phyloP scores from a whole-genome alignment of 2,329 filamentous ascomycete genomes.

The Laburnicola sp. region DNA sequence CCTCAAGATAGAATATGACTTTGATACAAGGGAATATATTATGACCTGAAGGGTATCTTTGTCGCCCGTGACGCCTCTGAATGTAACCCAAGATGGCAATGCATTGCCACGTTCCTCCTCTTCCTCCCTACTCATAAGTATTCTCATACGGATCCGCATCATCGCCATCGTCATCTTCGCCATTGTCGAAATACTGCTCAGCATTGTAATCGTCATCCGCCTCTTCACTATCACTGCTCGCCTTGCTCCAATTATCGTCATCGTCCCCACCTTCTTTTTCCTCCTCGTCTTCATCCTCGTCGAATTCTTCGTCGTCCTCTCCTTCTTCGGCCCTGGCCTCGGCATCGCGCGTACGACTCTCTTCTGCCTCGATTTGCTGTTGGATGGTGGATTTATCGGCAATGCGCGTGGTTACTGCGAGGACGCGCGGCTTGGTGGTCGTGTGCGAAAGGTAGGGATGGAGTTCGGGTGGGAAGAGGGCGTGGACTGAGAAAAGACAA shows the following conservation, averaged over 20 bases:
- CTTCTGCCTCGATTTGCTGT: constrained; percentile 50
- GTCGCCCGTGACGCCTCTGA: not conserved
- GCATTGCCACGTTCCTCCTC: not conserved
- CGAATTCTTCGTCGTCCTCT: constrained; percentile 47
- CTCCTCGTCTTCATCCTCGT: constrained; percentile 54
- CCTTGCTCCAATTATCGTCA: constrained; percentile 56
- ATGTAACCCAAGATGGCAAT: not conserved
- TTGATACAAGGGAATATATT: not conserved
- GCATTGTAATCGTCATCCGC: constrained; percentile 67
- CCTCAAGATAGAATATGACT: too few relatives aligned
- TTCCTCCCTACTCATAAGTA: constrained; percentile 33
- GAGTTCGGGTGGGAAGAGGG: constrained; percentile 63
- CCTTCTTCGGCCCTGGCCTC: constrained; percentile 50
- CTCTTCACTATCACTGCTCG: constrained; percentile 65
- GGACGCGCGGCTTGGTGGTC: constrained; percentile 38
- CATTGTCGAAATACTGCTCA: constrained; percentile 59
- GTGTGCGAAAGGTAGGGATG: constrained; percentile 56
- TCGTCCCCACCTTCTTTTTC: constrained; percentile 60
- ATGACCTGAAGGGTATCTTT: not conserved
- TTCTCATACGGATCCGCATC: constrained; percentile 43
- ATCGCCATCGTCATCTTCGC: constrained; percentile 54
- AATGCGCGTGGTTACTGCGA: constrained; percentile 38
- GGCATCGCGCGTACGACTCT: constrained; percentile 49
- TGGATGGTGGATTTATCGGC: constrained; percentile 38
- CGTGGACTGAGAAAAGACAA: too few relatives aligned